Base-by-base conservation (phyloP, 1,284 basidiomycete species). In the Pascua sp. region DNA sequence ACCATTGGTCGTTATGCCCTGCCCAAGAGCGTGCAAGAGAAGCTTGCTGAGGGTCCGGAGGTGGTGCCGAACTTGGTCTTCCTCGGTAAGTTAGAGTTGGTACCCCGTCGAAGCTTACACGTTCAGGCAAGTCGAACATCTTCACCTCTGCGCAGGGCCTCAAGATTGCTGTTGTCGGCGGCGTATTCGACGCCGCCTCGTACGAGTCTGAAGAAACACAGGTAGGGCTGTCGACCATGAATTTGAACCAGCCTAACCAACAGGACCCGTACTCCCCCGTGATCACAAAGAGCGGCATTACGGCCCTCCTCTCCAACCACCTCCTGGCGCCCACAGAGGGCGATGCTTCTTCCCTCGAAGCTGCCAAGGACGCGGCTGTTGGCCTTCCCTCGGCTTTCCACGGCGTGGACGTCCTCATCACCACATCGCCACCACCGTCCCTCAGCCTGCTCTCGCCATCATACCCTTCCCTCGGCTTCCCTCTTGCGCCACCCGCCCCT, bases 81-180 rank as follows among this genome's bases (percentile, higher is more conserved):
- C 37, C 79, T 96, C 47, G 89, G 92, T 93, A 64, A 73, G 87
- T 78, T 11, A 8, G 39, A 2, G 4, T 32, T 47, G 13, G 13
- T n/a, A 12, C 13, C 8, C 16, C 15, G 4, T n/a, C 12, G 5
- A 13, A 51, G 55, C 51, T 54, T 16, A 47, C 43, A 40, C n/a
- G 2, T 12, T 0, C 64, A 94, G 91, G 85, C 74, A 93, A 93
- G 78, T 89, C 90, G 5, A 86, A 85, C 1, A 81, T 90, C 4
- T 79, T 94, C 51, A 90, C 85, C 1, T 92, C 91, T 2, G 84
- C 88, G 2, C 85, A 89, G 63, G 90, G 90, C 5, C 79, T 96
- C 42, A 86, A 89, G 58, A 88, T 96, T 67, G 91, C 87, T 8
- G 91, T 88, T 68, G 80, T 93, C 12, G 90, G 90, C 38, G 92